Base-by-base conservation (phyloP, 305 asterid genomes). In the Rubia occidens region DNA sequence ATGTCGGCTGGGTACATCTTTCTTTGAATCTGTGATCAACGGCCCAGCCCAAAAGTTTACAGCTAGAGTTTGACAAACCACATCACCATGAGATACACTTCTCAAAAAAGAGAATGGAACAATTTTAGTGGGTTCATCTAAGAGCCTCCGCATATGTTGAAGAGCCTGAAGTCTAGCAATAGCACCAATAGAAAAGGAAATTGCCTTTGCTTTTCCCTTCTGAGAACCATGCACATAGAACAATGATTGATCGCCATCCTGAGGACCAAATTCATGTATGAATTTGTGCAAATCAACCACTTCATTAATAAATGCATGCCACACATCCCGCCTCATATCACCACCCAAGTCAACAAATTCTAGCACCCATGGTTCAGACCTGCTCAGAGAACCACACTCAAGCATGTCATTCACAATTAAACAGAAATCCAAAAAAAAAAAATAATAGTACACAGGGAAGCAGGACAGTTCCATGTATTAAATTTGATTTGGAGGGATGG, bases 21-120 rank as follows among this genome's bases (percentile, higher is more conserved):
- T 76, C 47, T 72, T 82, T 21, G 77, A 58, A 74, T 83, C 83
- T 78, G 83, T 76, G 66, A 79, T 80, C 63, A 88, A 59, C 42
- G 96, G 89, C 43, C 96, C 96, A 71, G 88, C 96, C 99, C 99
- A 94, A 67, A 80, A 84, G 76, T 83, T 87, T 72, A 94, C 96
- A 44, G 99, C 96, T 11, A 94, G 86, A 44, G 99, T 83, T 81
- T 94, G 96, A 60, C 78, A 85, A 61, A 94, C 97, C 5, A 89
- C 73, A 21, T 89, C 95, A 51, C 97, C 95, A 20, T 83, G 88
- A 8, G 99, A 96, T 35, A 95, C 95, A 70, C 81, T 79, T 71
- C 61, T 86, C 74, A 90, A 78, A 69, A 83, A 87, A 18, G 95
- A 86, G 72, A 89, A 89, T 63, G 80, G 96, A 61, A 89, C 95